Evolutionary conservation across 495 filamentous ascomycete genomes (phyloP).

Genomic region (Tuber calosporum): DNA sequence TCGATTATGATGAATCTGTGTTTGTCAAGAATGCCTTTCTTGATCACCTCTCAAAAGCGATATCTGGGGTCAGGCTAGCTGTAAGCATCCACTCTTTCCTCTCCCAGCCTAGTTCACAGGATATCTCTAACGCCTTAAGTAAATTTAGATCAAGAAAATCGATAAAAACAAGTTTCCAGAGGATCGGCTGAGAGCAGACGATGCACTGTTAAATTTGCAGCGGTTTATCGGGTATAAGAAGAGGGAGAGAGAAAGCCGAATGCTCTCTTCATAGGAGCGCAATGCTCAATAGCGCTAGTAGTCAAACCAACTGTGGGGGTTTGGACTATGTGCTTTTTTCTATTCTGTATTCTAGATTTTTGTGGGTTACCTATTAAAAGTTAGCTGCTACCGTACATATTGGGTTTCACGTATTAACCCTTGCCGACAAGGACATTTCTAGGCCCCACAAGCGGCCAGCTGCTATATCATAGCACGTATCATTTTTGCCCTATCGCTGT

Average conservation of each 20-base stretch:
- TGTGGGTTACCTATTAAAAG: neutral
- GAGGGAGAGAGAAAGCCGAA: slow-evolving; percentile 41
- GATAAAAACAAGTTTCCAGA: slow-evolving; percentile 52
- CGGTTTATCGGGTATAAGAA: slow-evolving; percentile 58
- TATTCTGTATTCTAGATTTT: neutral
- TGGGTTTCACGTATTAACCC: neutral
- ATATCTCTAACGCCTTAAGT: neutral
- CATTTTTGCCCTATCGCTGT: neutral
- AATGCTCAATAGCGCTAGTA: neutral
- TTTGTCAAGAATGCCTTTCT: slow-evolving; percentile 57
- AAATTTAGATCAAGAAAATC: slow-evolving; percentile 46
- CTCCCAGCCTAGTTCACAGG: neutral
- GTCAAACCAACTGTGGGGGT: neutral
- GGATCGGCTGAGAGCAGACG: slow-evolving; percentile 51
- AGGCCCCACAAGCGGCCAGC: neutral
- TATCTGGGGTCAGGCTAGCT: slow-evolving; percentile 49
- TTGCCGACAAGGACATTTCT: neutral
- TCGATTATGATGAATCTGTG: slow-evolving; percentile 51
- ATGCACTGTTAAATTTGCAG: slow-evolving; percentile 51
- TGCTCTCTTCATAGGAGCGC: neutral
- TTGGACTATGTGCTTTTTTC: neutral
- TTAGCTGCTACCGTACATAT: neutral
- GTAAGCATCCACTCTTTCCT: slow-evolving; percentile 25
- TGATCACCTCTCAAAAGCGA: slow-evolving; percentile 50
- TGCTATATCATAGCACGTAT: neutral